Evolutionary conservation across 306 rosid genomes (phyloP), one percentile per base, ranked within the genome.

Genomic region (Vigna unguiculata): DNA sequence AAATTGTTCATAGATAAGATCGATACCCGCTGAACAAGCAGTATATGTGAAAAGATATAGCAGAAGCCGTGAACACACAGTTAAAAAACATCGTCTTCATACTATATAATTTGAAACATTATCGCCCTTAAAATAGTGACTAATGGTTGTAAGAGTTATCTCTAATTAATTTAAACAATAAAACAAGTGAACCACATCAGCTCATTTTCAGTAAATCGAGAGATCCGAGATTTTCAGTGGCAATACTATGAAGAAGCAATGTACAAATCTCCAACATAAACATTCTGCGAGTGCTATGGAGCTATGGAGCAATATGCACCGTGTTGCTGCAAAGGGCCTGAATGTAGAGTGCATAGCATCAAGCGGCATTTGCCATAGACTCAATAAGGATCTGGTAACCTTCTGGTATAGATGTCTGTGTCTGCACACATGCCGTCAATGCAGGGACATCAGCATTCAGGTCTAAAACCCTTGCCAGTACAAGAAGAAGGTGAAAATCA

Each of bases 381-480:
- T 96, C 98, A 4, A 96, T 92, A 51, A 96, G 76, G 80, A 96
- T 80, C 86, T 89, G 90, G 91, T 92, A 96, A 51, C 99, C 98
- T 84, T 96, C 98, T 3, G 99, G 91, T 7, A 92, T 79, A 55
- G 92, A 24, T 54, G 88, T 49, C 80, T 96, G 90, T 8, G 87
- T 86, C 82, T 78, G 99, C 77, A 89, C 93, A 53, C 99, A 96
- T 77, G 82, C 93, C 0, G 98, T 85, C 78, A 95, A 78, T 0
- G 98, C 96, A 7, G 97, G 98, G 83, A 95, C 88, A 85, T 92
- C 99, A 49, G 97, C 84, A 20, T 71, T 53, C 52, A 86, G 67
- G 47, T 93, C 99, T 63, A 96, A 81, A 53, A 82, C 74, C 86
- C 93, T 83, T 8, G 93, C 85, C 36, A 96, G 72, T 28, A 92